A percentile compares a stretch with the other conserved stretches of the same genome.
Conservation (phyloP, 441 rosid species). For the Populus hybrid region DNA sequence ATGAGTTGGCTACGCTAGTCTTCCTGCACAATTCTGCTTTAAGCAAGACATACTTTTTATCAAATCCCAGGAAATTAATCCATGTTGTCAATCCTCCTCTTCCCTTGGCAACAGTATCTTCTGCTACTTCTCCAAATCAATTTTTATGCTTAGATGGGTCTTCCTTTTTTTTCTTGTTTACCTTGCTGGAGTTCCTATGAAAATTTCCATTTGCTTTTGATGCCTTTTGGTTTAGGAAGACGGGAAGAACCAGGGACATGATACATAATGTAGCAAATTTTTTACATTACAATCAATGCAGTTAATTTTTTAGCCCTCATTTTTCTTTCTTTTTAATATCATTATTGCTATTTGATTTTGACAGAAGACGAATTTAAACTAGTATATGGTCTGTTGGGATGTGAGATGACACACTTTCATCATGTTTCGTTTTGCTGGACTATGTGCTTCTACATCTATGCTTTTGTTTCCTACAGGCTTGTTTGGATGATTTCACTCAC, state of each 20-base stretch:
- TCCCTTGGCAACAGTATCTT: neutral
- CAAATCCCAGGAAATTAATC: neutral
- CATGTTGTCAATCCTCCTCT: neutral
- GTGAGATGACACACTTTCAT: conserved; percentile 2
- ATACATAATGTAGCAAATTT: neutral
- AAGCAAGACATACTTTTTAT: neutral
- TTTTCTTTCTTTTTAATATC: neutral
- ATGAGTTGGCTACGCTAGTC: neutral
- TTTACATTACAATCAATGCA: neutral
- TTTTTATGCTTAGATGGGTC: neutral
- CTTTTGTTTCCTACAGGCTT: conserved; percentile 54
- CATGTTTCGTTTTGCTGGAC: neutral
- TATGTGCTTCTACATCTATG: conserved; percentile 16
- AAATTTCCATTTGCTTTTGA: neutral
- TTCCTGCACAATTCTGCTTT: neutral
- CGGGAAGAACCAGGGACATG: neutral
- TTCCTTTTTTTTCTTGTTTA: neutral
- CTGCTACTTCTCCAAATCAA: neutral
- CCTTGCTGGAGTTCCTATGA: neutral
- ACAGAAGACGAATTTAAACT: neutral
- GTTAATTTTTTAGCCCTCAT: neutral
- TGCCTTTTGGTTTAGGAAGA: neutral
- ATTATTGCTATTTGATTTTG: neutral
- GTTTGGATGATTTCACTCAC: conserved; percentile 98
- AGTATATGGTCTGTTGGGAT: neutral